Evolutionary conservation across 169 alveolate species (phyloP).

Genomic region (Ichthyophthirius multifiliis): DNA sequence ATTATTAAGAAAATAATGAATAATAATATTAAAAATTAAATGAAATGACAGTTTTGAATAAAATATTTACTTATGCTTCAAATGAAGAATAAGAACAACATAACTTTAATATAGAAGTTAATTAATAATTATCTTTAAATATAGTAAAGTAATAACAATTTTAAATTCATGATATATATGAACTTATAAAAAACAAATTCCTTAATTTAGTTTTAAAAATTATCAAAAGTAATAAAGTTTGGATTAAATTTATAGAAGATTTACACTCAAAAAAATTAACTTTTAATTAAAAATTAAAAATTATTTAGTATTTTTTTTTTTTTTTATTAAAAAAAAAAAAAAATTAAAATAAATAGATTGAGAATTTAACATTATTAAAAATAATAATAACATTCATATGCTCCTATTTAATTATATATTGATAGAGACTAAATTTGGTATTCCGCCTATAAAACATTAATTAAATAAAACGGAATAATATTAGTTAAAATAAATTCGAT

Average conservation of each 20-base stretch:
- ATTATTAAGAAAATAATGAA: not conserved
- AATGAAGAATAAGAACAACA: not conserved
- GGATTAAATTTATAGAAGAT: not conserved
- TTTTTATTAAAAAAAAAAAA: not conserved
- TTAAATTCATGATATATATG: too few species aligned
- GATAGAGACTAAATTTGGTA: conserved; percentile 4
- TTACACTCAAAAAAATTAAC: not conserved
- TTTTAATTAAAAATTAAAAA: not conserved
- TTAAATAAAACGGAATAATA: not conserved
- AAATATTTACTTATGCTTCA: not conserved
- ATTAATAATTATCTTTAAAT: too few species aligned
- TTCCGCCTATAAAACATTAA: not conserved
- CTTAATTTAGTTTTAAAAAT: not conserved
- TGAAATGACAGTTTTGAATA: not conserved
- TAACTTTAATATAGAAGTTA: too few species aligned
- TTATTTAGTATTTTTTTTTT: not conserved
- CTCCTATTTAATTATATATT: not conserved
- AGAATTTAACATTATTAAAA: not conserved
- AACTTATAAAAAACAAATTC: too few species aligned
- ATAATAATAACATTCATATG: too few species aligned
- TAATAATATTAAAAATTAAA: too few species aligned
- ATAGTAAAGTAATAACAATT: too few species aligned
- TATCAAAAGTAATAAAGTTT: not conserved
- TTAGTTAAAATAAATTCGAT: conserved; percentile 29
- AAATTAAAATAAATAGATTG: not conserved